These are phyloP conservation scores for Alternaria postmessia DNA, from an alignment of 2,329 filamentous ascomycete species.

Conservation along the genomic window DNA sequence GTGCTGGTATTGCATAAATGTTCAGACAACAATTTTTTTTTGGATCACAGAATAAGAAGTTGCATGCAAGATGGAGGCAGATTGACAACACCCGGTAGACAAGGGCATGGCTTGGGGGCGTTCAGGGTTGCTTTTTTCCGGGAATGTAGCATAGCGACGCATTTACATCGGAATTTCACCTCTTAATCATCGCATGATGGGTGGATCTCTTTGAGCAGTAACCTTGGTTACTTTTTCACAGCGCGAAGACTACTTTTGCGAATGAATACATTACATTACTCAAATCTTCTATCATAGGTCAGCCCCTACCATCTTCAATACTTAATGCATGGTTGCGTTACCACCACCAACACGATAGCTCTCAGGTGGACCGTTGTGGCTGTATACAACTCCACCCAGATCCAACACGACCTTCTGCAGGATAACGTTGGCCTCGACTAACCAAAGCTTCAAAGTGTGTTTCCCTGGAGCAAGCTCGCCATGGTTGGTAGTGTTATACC, in stretches of 20 bases:
- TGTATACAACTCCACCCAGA: constrained; percentile 43
- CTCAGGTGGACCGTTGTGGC: constrained; percentile 50
- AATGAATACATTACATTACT: background rate
- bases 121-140: background rate
- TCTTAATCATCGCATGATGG: background rate
- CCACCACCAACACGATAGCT: constrained; percentile 45
- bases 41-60: background rate
- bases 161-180: background rate
- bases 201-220: background rate
- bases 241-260: background rate
- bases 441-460: constrained; percentile 57
- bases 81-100: background rate
- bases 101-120: background rate
- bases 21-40: background rate
- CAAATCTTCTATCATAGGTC: background rate
- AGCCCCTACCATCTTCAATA: background rate
- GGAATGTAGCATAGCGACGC: background rate
- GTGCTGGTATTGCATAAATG: constrained; percentile 7
- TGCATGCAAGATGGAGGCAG: background rate
- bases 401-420: constrained; percentile 49
- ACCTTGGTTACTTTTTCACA: background rate
- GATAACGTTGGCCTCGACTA: constrained; percentile 55
- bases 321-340: constrained; percentile 9
- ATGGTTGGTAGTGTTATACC: constrained; percentile 57
- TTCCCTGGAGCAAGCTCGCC: constrained; percentile 45